Base-by-base conservation (phyloP, 2,329 filamentous ascomycete species). In the Grosmannia clavigera region DNA sequence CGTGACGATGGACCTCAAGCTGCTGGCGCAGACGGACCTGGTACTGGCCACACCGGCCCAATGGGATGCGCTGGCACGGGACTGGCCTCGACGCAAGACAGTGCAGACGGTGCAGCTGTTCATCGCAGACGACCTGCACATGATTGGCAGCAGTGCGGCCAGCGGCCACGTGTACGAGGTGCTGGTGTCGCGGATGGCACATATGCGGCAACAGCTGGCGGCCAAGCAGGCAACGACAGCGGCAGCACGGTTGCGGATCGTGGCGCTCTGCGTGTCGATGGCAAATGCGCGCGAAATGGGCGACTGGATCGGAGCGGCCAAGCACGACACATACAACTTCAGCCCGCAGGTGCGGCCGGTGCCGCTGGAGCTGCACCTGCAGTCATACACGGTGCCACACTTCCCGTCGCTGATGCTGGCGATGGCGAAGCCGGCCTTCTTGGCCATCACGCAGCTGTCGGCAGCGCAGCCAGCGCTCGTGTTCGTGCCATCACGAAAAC, bases 281-380 rank as follows among this genome's bases (percentile, higher is more conserved):
- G 86, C 94, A 5, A 97, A 96, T 70, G 92, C 92, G 57, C 84
- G 91, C 61, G 94, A 99, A 68, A 83, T 99, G 67, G 92, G 92
- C 58, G 94, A 96, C 74, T 99, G 94, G 94, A 91, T 99, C 66
- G 94, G 95, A 65, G 94, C 92, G 9, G 95, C 86, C 72, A 97
- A 96, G 77, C 94, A 99, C 71, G 95, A 94, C 56, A 96, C 96
- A 64, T 99, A 92, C 80, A 99, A 99, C 75, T 99, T 99, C 76
- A 96, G 90, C 67, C 94, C 94, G 2, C 87, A 92, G 68, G 86
- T 92, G 63, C 86, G 95, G 60, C 88, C 91, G 1, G 84, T 96
- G 22, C 92, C 92, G 27, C 77, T 99, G 38, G 92, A 97, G 71
- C 82, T 99, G 61, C 91, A 96, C 70, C 87, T 99, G 55, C 94